These are phyloP conservation scores for Spraguea lophii DNA, from an alignment of 371 early-diverging fungal species.

Conservation along the genomic window DNA sequence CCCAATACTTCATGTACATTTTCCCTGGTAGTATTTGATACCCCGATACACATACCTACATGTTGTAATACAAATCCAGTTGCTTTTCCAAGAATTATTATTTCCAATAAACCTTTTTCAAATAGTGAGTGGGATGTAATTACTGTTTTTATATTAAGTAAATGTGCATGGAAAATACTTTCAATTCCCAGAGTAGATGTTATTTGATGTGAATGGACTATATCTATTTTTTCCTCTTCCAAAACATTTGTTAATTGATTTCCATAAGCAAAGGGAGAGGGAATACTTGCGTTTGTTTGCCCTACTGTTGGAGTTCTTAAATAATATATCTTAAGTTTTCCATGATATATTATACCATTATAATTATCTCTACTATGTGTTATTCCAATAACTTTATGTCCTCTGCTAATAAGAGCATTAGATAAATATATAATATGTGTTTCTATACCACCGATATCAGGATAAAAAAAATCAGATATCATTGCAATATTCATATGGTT, in stretches of 20 bases:
- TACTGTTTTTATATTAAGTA: slow-evolving; percentile 72
- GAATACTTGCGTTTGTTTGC: slow-evolving; percentile 66
- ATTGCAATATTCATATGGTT: too few species aligned
- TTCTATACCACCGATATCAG: slow-evolving; percentile 89
- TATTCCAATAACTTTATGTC: slow-evolving; percentile 59
- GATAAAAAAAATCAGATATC: slow-evolving; percentile 76
- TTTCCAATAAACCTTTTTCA: slow-evolving; percentile 74
- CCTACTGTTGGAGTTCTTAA: slow-evolving; percentile 63
- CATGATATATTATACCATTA: slow-evolving; percentile 48
- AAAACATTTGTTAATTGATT: slow-evolving; percentile 72
- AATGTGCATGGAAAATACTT: slow-evolving; percentile 73
- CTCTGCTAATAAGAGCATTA: slow-evolving; percentile 61
- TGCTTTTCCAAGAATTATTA: slow-evolving; percentile 74
- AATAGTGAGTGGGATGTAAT: slow-evolving; percentile 96
- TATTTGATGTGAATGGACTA: slow-evolving; percentile 91
- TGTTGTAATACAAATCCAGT: slow-evolving; percentile 74
- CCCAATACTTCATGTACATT: slow-evolving; percentile 79
- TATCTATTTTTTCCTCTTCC: slow-evolving; percentile 65
- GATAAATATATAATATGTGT: slow-evolving; percentile 75
- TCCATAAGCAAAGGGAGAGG: slow-evolving; percentile 70
- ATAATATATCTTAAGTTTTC: slow-evolving; percentile 71
- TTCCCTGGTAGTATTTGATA: slow-evolving; percentile 86
- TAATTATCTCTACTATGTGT: slow-evolving; percentile 45
- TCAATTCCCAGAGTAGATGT: slow-evolving; percentile 79
- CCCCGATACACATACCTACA: slow-evolving; percentile 83